Percentiles rank a stretch among this genome's conserved stretches.
These are phyloP conservation scores for Ceratocystis variospora DNA, from an alignment of 2,329 filamentous ascomycete species.

Conservation along the genomic window DNA sequence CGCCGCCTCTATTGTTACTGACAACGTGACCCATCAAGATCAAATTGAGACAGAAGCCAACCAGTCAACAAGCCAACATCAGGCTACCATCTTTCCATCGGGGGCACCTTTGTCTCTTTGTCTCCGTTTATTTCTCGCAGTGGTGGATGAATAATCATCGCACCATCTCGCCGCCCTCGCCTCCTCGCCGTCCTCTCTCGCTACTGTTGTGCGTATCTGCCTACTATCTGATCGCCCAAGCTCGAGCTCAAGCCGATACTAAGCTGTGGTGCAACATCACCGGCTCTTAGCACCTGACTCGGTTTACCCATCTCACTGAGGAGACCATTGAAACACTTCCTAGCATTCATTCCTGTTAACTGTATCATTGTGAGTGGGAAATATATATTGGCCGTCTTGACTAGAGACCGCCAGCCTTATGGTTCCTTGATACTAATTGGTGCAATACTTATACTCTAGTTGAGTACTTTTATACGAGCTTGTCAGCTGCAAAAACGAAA, in stretches of 20 bases:
- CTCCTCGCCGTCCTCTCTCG: too few relatives aligned
- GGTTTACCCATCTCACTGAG: not conserved
- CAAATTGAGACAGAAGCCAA: not conserved
- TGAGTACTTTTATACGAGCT: not conserved
- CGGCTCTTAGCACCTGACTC: not conserved
- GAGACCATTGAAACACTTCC: not conserved
- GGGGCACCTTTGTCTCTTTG: too few relatives aligned
- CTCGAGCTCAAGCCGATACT: not conserved
- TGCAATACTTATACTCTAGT: too few relatives aligned
- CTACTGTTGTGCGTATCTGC: too few relatives aligned
- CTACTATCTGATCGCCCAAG: not conserved
- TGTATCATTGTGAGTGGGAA: not conserved
- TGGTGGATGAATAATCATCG: too few relatives aligned
- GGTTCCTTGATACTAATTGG: too few relatives aligned
- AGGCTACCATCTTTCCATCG: too few relatives aligned
- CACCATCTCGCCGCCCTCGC: too few relatives aligned
- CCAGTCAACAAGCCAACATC: not conserved
- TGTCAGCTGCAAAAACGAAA: not conserved
- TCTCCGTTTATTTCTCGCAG: too few relatives aligned
- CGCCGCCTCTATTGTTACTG: not conserved
- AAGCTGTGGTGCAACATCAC: not conserved
- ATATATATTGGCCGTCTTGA: too few relatives aligned
- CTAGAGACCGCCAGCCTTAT: too few relatives aligned
- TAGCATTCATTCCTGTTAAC: not conserved
- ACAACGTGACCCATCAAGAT: constrained; percentile 1